Evolutionary conservation across 306 rosid genomes (phyloP).

Genomic region (Sicyos baderoa): DNA sequence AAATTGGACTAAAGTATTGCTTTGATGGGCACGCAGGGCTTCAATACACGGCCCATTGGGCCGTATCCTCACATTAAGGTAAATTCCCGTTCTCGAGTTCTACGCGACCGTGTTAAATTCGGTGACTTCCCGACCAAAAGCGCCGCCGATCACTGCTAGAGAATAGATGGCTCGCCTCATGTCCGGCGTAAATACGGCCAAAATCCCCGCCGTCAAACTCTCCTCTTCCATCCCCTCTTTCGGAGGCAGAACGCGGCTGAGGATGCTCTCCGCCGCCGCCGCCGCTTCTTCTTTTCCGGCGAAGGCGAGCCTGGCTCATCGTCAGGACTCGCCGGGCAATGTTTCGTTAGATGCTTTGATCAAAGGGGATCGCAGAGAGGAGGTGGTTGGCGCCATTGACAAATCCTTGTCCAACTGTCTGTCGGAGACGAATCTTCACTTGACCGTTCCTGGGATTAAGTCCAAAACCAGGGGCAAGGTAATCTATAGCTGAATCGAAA

Average conservation of each 20-base stretch:
- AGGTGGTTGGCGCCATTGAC: slow-evolving; percentile 34
- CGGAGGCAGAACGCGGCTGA: slow-evolving; percentile 23
- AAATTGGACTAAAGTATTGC: too few relatives aligned
- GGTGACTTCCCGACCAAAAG: neutral
- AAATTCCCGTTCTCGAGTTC: neutral
- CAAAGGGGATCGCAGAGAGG: slow-evolving; percentile 37
- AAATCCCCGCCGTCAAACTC: slow-evolving; percentile 34
- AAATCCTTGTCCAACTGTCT: slow-evolving; percentile 45
- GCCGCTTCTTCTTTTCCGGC: slow-evolving; percentile 33
- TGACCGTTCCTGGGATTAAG: slow-evolving; percentile 64
- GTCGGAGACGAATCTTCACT: slow-evolving; percentile 70
- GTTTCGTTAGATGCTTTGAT: slow-evolving; percentile 40
- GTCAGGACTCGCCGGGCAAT: slow-evolving; percentile 20
- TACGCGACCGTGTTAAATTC: slow-evolving; percentile 5
- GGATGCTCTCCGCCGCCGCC: slow-evolving; percentile 16
- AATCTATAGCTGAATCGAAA: neutral
- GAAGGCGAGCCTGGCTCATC: slow-evolving; percentile 30
- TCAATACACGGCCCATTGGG: neutral
- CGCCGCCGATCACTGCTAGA: neutral
- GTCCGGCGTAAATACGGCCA: slow-evolving; percentile 52
- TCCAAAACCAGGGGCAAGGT: slow-evolving; percentile 93
- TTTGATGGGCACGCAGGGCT: neutral
- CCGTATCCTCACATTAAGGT: neutral
- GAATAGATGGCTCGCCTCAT: slow-evolving; percentile 26
- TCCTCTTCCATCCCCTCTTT: slow-evolving; percentile 11